Base-by-base conservation (phyloP, 176 grass and related monocot genomes). In the Rhipidocladum racemiflorum region DNA sequence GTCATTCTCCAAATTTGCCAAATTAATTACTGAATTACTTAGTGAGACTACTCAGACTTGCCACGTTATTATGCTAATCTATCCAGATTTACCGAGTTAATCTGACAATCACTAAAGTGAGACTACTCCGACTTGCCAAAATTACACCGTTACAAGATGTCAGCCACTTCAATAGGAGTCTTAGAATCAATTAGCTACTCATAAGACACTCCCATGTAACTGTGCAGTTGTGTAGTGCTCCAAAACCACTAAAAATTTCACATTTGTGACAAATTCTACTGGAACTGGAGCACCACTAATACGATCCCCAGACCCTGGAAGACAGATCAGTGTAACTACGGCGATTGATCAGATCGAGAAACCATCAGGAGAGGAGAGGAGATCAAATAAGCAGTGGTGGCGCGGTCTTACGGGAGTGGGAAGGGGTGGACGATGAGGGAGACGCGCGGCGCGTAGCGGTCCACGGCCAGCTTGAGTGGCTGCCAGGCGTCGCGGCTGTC, bases 401-500 rank as follows among this genome's bases (percentile, higher is more conserved):
- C 9, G 27, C 15, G 50, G 1, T 51, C 86, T 93, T 86, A 98
- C 96, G 92, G 96, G 35, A 98, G 91, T 4, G 96, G 96, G 73
- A 98, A 98, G 46, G 96, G 96, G 72, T 98, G 92, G 76, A 95
- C 90, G 80, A 98, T 90, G 74, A 95, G 84, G 2, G 90, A 93
- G 66, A 95, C 77, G 17, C 76, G 67, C 21, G 87, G 78, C 23
- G 86, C 73, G 80, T 86, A 98, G 21, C 76, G 75, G 65, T 95
- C 87, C 32, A 98, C 80, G 15, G 78, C 85, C 79, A 73, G 79
- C 91, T 82, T 90, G 76, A 98, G 87, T 21, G 92, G 46, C 1
- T 54, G 49, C 96, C 90, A 95, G 9, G 90, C 61, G 57, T 98
- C 92, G 49, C 90, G 89, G 84, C 92, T 98, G 84, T 98, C 92